A percentile compares a stretch with the other conserved stretches of the same genome.
Conservation (phyloP, 2,329 filamentous ascomycete species). For the Pseudocercospora macadamiae region DNA sequence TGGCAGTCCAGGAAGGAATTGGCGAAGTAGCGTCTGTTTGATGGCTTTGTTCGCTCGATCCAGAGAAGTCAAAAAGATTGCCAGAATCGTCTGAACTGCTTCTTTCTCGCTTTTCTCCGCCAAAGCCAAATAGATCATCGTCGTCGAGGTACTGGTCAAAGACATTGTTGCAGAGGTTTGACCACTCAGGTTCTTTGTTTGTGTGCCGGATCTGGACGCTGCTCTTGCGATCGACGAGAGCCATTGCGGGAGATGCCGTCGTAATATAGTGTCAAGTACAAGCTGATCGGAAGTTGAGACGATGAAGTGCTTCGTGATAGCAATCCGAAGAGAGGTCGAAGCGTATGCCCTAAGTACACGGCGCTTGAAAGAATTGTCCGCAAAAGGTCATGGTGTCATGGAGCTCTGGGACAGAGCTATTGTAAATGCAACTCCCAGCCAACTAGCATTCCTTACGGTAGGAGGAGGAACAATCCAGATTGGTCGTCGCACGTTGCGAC, state of each 20-base stretch:
- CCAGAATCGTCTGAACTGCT: constrained; percentile 54
- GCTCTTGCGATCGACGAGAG: constrained; percentile 24
- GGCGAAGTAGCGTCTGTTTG: constrained; percentile 48
- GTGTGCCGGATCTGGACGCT: constrained; percentile 47
- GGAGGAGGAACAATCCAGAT: constrained; percentile 28
- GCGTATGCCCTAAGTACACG: constrained; percentile 8
- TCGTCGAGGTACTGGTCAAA: constrained; percentile 67
- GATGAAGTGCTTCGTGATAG: not conserved
- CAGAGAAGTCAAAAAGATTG: constrained; percentile 54
- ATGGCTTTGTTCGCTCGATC: constrained; percentile 54
- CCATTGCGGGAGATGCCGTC: constrained; percentile 23
- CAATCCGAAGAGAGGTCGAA: not conserved
- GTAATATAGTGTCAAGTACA: not conserved
- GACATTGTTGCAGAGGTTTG: constrained; percentile 62
- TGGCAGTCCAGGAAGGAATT: constrained; percentile 50
- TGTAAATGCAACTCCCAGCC: constrained; percentile 26
- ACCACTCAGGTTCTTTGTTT: constrained; percentile 58
- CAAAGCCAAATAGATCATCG: constrained; percentile 54
- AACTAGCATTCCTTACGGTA: constrained; percentile 31
- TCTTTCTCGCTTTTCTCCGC: constrained; percentile 52
- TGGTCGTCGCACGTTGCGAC: constrained; percentile 20
- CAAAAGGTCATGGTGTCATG: constrained; percentile 18
- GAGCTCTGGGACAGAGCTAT: constrained; percentile 29
- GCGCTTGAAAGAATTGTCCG: constrained; percentile 19
- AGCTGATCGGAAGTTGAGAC: not conserved